Evolutionary conservation across 257 asterid genomes (phyloP).

Genomic region (Lantana camara): DNA sequence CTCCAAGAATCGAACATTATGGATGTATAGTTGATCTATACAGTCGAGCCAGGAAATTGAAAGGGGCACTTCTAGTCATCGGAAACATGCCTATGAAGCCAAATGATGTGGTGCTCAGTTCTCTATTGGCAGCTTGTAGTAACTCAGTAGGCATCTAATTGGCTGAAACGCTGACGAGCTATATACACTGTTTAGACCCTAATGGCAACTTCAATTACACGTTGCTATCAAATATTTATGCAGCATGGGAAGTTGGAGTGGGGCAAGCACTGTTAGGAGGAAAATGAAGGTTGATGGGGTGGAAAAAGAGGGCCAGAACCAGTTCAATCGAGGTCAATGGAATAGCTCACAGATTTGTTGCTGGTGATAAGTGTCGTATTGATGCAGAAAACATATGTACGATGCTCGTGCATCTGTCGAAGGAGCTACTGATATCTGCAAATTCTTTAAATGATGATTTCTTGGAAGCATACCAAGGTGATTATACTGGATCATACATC

Average conservation of each 20-base stretch:
- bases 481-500: background rate
- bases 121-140: conserved; percentile 71
- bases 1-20: conserved; percentile 72
- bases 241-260: conserved; percentile 72
- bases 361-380: conserved; percentile 64
- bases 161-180: conserved; percentile 63
- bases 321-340: conserved; percentile 67
- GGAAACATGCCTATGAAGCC: conserved; percentile 70
- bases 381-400: conserved; percentile 40
- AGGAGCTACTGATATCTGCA: conserved; percentile 38
- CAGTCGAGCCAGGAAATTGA: conserved; percentile 72
- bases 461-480: conserved; percentile 20
- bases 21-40: conserved; percentile 80
- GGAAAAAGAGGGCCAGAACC: conserved; percentile 62
- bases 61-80: conserved; percentile 56
- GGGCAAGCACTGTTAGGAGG: conserved; percentile 72
- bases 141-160: conserved; percentile 39
- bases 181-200: conserved; percentile 46
- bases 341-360: conserved; percentile 48
- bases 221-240: conserved; percentile 70
- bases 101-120: conserved; percentile 68
- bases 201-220: conserved; percentile 60
- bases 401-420: conserved; percentile 50
- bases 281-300: conserved; percentile 76
- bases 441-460: conserved; percentile 29